A percentile compares a stretch with the other conserved stretches of the same genome.
These are phyloP conservation scores for Cunninghamia lanceolata DNA, from an alignment of 75 land plant species.

Conservation along the genomic window DNA sequence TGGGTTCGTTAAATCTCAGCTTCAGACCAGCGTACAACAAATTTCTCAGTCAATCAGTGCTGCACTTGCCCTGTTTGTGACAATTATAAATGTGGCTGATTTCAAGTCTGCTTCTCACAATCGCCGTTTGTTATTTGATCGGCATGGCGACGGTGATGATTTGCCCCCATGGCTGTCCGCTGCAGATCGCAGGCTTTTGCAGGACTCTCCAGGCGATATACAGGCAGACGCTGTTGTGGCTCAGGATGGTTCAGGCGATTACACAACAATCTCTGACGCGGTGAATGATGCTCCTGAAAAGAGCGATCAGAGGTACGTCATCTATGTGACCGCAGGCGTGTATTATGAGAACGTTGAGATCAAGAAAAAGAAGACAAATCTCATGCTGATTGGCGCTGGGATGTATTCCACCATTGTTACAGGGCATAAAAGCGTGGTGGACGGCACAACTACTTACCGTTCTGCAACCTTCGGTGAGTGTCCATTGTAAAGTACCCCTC, in stretches of 20 bases:
- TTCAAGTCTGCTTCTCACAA: background rate
- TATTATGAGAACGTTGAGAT: conserved; percentile 25
- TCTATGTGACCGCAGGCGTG: conserved; percentile 30
- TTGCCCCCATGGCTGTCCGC: conserved; percentile 26
- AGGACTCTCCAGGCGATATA: conserved; percentile 5
- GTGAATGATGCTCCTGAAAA: conserved; percentile 25
- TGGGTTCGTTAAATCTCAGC: background rate
- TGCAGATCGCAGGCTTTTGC: conserved; percentile 24
- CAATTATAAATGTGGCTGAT: background rate
- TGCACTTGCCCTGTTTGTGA: conserved; percentile 2
- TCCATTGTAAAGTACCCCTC: background rate
- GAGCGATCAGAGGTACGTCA: conserved; percentile 11
- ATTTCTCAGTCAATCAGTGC: conserved; percentile 13
- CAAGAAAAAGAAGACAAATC: conserved; percentile 9
- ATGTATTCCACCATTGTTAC: conserved; percentile 21
- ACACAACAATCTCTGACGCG: conserved; percentile 32
- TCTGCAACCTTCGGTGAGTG: conserved; percentile 36
- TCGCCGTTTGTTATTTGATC: background rate
- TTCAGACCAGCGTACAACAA: background rate
- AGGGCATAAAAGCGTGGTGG: conserved; percentile 12
- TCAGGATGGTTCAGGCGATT: conserved; percentile 47
- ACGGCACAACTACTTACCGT: conserved; percentile 20
- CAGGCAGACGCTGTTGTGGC: conserved; percentile 47
- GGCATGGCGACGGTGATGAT: conserved; percentile 8
- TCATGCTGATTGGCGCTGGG: conserved; percentile 33